Evolutionary conservation across 1,139 yeast genomes (phyloP), one percentile per base, ranked within the genome.

Genomic region (Saccharomyces hybrid): DNA sequence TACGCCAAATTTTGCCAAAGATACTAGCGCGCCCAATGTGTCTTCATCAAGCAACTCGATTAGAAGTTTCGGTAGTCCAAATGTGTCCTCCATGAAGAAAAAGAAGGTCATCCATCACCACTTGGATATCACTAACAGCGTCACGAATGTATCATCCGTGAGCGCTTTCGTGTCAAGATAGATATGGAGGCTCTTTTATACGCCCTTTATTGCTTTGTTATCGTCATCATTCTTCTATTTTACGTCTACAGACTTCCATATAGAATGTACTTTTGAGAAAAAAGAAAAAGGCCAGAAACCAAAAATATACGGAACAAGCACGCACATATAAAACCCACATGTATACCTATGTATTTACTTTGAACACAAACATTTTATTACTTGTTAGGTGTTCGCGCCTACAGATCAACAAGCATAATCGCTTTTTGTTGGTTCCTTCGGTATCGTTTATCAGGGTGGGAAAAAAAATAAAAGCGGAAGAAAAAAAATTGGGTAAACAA

Each of bases 91-190:
- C 24, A 28, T 29, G 44, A 38, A 26, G 11, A 50, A 50, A 29
- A 50, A 50, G 42, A 42, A 31, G 12, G 52, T 44, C 11, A 42
- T 50, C 2, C 52, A 50, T 24, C 46, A 50, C 52, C 52, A 50
- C 42, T 44, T 50, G 32, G 52, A 50, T n/a, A 50, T 50, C 24
- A 47, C 52, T 2, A 47, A 50, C 49, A 50, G 52, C 24, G 48
- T 48, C n/a, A 31, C 47, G n/a, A 44, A 44, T 8, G 44, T 29
- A n/a, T 48, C 52, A 11, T 50, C 52, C 4, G 47, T 50, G 49
- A 31, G 46, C 21, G 46, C 52, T 28, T 27, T 50, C 14, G 29
- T 44, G 42, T 49, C 51, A 24, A 49, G 29, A 29, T 49, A 49
- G 12, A 38, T 6, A 19, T 16, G 12, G 4, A 19, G 44, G 19